Percentiles rank a stretch among this genome's conserved stretches.
These are phyloP conservation scores for Paecilomyces dactylethromorphus DNA, from an alignment of 2,329 filamentous ascomycete species.

Conservation along the genomic window DNA sequence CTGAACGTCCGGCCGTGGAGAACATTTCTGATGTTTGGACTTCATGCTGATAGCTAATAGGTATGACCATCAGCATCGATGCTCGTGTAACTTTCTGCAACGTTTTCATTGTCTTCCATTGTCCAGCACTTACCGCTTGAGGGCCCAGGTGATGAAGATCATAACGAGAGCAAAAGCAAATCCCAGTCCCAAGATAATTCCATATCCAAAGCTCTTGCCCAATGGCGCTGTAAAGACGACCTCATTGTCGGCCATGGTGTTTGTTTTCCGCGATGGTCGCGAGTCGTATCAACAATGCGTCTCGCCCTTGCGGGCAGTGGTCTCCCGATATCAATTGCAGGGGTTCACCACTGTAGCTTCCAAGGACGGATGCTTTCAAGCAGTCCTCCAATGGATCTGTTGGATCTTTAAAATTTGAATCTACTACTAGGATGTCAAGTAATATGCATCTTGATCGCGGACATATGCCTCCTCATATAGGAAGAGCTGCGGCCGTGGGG, in stretches of 20 bases:
- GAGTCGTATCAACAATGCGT: neutral
- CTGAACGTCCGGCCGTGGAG: constrained; percentile 77
- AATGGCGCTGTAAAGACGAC: constrained; percentile 26
- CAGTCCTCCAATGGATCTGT: neutral
- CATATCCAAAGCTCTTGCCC: constrained; percentile 65
- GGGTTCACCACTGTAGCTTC: neutral
- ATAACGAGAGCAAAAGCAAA: constrained; percentile 68
- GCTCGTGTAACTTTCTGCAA: no score
- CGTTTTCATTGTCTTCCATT: no score
- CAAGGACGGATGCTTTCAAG: neutral
- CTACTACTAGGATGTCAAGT: neutral
- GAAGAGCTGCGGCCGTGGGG: neutral
- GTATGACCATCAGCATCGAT: neutral
- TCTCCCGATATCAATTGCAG: neutral
- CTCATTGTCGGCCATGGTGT: constrained; percentile 16
- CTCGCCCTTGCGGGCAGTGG: neutral
- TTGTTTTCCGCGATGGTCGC: neutral
- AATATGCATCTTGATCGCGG: neutral
- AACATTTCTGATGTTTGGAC: constrained; percentile 90
- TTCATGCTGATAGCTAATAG: constrained; percentile 56
- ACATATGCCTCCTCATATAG: neutral
- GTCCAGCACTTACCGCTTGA: constrained; percentile 48
- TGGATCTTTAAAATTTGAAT: neutral
- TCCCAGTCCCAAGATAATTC: constrained; percentile 68
- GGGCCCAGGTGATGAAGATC: constrained; percentile 65